Percentiles rank a stretch among this genome's conserved stretches.
These are phyloP conservation scores for Lasiodiplodia sp. DNA, from an alignment of 2,329 filamentous ascomycete species.

Conservation along the genomic window DNA sequence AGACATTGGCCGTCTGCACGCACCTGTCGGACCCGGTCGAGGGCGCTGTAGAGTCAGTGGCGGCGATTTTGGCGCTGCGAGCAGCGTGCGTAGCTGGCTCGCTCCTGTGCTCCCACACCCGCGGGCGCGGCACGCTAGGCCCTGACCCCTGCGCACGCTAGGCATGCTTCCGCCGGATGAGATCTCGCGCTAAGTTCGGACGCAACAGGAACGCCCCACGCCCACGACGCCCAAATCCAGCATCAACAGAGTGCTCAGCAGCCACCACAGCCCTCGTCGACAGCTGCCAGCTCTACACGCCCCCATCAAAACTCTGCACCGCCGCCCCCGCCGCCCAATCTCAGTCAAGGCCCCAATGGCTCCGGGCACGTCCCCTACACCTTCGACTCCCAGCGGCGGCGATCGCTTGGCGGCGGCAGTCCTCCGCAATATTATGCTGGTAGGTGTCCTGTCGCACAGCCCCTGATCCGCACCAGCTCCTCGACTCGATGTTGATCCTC, in stretches of 20 bases:
- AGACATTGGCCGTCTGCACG: conserved; percentile 7
- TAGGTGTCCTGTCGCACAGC: conserved; percentile 33
- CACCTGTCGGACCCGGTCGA: neutral
- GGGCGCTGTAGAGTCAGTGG: neutral
- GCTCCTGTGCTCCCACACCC: conserved; percentile 30
- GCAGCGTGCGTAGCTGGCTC: conserved; percentile 24
- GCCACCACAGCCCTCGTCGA: conserved; percentile 33
- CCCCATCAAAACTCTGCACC: conserved; percentile 30
- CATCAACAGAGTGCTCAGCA: conserved; percentile 41
- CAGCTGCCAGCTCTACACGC: conserved; percentile 37
- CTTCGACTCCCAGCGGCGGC: conserved; percentile 41
- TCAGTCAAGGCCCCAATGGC: conserved; percentile 22
- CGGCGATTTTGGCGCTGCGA: conserved; percentile 18
- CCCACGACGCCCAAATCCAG: conserved; percentile 38
- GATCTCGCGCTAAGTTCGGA: conserved; percentile 28
- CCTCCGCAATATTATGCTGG: conserved; percentile 45
- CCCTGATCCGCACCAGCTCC: conserved; percentile 30
- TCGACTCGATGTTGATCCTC: conserved; percentile 37
- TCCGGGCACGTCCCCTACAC: conserved; percentile 28
- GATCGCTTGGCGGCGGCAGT: conserved; percentile 51
- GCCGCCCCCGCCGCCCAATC: conserved; percentile 27
- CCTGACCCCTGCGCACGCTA: conserved; percentile 28
- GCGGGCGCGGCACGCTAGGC: conserved; percentile 38
- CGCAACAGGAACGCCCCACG: conserved; percentile 34
- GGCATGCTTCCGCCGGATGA: conserved; percentile 24